Base-by-base conservation (phyloP, 176 grass and related monocot species). In the Lolium multiflorum region DNA sequence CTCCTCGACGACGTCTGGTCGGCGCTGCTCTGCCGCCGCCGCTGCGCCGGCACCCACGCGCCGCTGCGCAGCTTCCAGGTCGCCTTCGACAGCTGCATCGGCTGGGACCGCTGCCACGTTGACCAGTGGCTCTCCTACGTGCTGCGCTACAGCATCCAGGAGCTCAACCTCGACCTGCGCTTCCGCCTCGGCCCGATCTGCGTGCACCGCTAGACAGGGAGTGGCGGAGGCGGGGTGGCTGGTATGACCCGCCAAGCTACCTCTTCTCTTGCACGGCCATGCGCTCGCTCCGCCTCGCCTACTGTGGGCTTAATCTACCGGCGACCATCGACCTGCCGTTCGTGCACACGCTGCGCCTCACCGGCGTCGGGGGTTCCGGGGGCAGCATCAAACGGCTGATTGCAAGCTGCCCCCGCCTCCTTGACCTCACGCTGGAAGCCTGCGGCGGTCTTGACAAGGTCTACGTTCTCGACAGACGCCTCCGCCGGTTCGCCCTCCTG, bases 161-260 rank as follows among this genome's bases (percentile, higher is more conserved):
- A 51, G 71, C 71, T 74, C 71, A 46, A 21, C 62, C 25, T 81
- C 17, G 62, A 52, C 62, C 62, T 68, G 61, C 25, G 62, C 62
- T 49, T 67, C 28, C 3, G 2, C 14, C 31, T 67, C 2, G 15
- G 6, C 15, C 31, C 24, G 64, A 18, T 67, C 64, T 67, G 25
- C 11, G 5, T 1, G 3, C 59, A 24, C 59, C 6, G 4, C 57
- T 0, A 1, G 4, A 28, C 1, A 9, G 11, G 3, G 25, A 22
- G 49, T 51, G 10, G 48, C 48, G 48, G 49, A 14, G 49, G 49
- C 12, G 49, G 11, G 49, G 11, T 51, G 49, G 49, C 12, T 51
- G 49, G 49, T 51, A 51, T 15, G 49, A 51, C 2, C 49, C 11
- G 49, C 12, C 49, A 51, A 14, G 3, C 4, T 14, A 15, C 11